These are phyloP conservation scores for Podospora pseudocomata DNA, from an alignment of 495 filamentous ascomycete species.

Conservation along the genomic window DNA sequence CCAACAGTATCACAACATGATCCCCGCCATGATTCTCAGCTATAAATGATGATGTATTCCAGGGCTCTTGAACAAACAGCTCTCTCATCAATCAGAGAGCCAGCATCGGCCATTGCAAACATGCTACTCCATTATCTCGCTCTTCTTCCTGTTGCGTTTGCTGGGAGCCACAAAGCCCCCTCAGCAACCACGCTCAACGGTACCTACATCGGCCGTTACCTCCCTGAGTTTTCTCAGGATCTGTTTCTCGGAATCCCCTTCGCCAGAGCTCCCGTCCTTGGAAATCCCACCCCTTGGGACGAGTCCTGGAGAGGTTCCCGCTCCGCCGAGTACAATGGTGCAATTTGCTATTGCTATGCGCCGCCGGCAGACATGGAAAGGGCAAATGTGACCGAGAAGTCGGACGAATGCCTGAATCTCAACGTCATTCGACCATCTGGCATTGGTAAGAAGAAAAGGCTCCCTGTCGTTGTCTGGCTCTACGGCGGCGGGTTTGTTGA, in stretches of 20 bases:
- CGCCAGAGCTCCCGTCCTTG: slow-evolving; percentile 39
- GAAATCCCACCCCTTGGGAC: slow-evolving; percentile 34
- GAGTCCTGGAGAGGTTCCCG: slow-evolving; percentile 33
- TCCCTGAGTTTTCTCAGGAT: slow-evolving; percentile 20
- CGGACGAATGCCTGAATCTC: slow-evolving; percentile 42
- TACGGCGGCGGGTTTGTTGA: slow-evolving; percentile 40
- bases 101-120: background rate
- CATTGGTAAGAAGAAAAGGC: slow-evolving; percentile 22
- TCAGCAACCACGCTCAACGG: background rate
- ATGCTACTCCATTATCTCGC: background rate
- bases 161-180: slow-evolving; percentile 1
- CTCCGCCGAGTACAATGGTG: slow-evolving; percentile 36
- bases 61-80: background rate
- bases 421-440: slow-evolving; percentile 37
- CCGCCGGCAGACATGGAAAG: slow-evolving; percentile 29
- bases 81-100: background rate
- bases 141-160: background rate
- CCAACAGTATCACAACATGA: background rate
- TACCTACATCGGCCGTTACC: background rate
- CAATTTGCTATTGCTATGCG: slow-evolving; percentile 30
- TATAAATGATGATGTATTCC: background rate
- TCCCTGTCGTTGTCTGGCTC: slow-evolving; percentile 43
- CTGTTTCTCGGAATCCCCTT: slow-evolving; percentile 42
- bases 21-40: background rate
- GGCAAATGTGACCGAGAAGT: slow-evolving; percentile 14